These are phyloP conservation scores for Posidonia australis DNA, from an alignment of 106 monocot genomes.

Conservation along the genomic window DNA sequence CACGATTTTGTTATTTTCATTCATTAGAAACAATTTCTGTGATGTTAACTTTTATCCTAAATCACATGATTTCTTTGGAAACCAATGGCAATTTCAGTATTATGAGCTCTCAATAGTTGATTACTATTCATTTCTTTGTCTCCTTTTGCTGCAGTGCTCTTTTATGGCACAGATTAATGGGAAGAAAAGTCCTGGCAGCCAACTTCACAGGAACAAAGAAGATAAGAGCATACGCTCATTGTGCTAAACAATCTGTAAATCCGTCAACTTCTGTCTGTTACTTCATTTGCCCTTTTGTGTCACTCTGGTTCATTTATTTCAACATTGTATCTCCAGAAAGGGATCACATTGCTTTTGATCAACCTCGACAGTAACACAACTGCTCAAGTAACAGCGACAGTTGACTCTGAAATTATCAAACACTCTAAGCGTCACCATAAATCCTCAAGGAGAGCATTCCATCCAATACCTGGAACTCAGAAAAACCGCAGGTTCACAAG, in stretches of 20 bases:
- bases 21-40: too few species aligned
- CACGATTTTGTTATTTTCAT: too few species aligned
- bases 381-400: constrained; percentile 25
- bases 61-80: too few species aligned
- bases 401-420: neutral
- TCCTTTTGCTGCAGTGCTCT: constrained; percentile 3
- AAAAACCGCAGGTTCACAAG: constrained; percentile 21
- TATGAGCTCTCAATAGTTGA: neutral
- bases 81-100: neutral
- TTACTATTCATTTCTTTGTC: neutral
- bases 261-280: neutral
- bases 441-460: constrained; percentile 10
- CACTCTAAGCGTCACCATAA: constrained; percentile 4
- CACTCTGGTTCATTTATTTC: neutral
- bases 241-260: constrained; percentile 74
- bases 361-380: constrained; percentile 70
- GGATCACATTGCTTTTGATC: constrained; percentile 73
- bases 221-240: constrained; percentile 72
- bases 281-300: neutral
- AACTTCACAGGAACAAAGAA: constrained; percentile 60
- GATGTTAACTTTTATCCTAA: too few species aligned
- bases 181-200: constrained; percentile 42
- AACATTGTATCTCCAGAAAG: constrained; percentile 36
- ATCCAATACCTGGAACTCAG: constrained; percentile 2
- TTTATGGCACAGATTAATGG: constrained; percentile 86